Base-by-base conservation (phyloP, 345 rosid species). In the Salix brachista region DNA sequence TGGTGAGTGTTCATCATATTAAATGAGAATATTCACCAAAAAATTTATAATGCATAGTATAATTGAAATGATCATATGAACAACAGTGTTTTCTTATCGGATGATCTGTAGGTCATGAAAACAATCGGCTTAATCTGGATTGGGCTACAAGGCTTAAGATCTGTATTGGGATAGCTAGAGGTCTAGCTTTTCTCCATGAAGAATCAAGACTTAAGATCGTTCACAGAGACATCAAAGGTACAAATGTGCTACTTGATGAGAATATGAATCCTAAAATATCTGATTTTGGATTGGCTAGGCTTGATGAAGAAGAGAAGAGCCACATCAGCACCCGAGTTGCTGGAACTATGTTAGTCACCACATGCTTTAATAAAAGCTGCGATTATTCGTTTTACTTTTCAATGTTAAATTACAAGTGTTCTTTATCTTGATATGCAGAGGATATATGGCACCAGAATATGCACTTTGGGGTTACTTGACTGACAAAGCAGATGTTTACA, bases 171-270 rank as follows among this genome's bases (percentile, higher is more conserved):
- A 77, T 80, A 34, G 86, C 83, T 1, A 83, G 26, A 68, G 86
- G 83, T 18, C 77, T 83, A 21, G 86, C 81, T 71, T 83, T 83
- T 74, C 86, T 80, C 50, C 83, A 80, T 46, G 83, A 80, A 83
- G 83, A 83, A 70, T 80, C 86, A 21, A 77, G 76, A 70, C 56
- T 77, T 10, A 80, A 80, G 76, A 83, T 83, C 39, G 83, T 83
- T 67, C 83, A 79, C 61, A 76, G 85, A 73, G 85, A 83, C 81
- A 81, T 81, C 58, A 81, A 81, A 42, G 80, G 81, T 18, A 64
- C 80, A 41, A 81, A 81, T 67, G 75, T 83, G 21, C 70, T 83
- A 19, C 86, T 83, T 56, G 86, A 83, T 67, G 50, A 28, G 69
- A 74, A 77, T 44, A 48, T 83, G 71, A 83, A 83, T 65, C 78